Evolutionary conservation across 2,329 filamentous ascomycete species (phyloP), one percentile per base, ranked within the genome.

Genomic region (Apiospora kogelbergensis): DNA sequence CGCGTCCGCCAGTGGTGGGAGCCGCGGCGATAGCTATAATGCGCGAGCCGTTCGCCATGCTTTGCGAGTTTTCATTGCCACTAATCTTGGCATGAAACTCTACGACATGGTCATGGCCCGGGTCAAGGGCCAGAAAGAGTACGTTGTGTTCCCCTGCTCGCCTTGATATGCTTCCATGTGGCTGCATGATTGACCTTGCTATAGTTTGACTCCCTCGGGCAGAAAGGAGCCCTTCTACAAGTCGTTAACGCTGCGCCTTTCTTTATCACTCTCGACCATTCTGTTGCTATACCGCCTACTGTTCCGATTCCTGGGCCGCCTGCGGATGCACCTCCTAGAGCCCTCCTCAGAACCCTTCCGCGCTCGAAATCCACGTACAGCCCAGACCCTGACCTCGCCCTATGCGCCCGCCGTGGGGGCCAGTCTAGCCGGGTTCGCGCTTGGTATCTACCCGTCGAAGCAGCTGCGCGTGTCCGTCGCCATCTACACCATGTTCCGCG

Each of bases 361-460:
- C 17, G 84, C 86, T 69, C 91, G 95, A 67, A 98, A 98, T 76
- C 95, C 95, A 0, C 88, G 88, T 22, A 88, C 94, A 15, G 87
- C 93, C 0, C 85, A 84, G 24, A 89, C 92, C 0, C 84, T 99
- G 69, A 97, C 94, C 0, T 97, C 94, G 1, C 86, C 88, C 11
- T 92, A 94, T 77, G 93, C 95, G 0, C 95, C 95, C 0, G 94
- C 95, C 1, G 86, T 98, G n/a, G 96, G 95, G 13, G 95, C 95
- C 6, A 94, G 93, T 74, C 80, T 98, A 64, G 94, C 95, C 0
- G 95, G 95, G 3, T 86, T 97, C 65, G 91, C 93, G 65, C 84
- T 98, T 22, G 93, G 93, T 9, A 87, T 97, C 11, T 93, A 90
- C 72, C 85, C 95, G 77, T 74, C 88, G 0, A 80, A 83, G 72